Evolutionary conservation across 2,329 filamentous ascomycete species (phyloP).

Genomic region (Penicillium sp.): DNA sequence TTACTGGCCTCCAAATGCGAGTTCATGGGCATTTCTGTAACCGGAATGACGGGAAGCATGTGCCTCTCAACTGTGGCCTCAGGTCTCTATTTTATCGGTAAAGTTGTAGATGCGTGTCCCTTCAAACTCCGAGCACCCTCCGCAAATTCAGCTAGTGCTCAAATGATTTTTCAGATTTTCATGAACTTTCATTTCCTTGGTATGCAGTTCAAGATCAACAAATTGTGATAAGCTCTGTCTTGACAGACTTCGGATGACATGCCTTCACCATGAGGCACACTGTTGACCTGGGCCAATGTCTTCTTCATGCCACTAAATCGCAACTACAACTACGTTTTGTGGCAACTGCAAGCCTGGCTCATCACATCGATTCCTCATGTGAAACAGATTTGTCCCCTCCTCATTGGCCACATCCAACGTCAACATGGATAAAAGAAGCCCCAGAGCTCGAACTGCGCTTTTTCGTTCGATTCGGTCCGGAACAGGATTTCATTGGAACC

Average conservation of each 20-base stretch:
- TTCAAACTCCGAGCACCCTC: not conserved
- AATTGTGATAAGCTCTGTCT: not conserved
- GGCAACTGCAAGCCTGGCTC: slow-evolving; percentile 14
- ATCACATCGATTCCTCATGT: not conserved
- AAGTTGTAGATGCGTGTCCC: not conserved
- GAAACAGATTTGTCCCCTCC: not conserved
- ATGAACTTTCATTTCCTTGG: not conserved
- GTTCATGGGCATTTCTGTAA: no score
- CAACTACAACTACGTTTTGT: slow-evolving; percentile 21
- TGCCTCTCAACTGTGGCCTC: not conserved
- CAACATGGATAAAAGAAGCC: slow-evolving; percentile 30
- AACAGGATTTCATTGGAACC: not conserved
- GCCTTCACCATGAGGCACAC: slow-evolving; percentile 18
- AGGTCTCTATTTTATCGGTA: not conserved
- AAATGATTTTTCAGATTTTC: no score
- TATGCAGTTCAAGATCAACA: not conserved
- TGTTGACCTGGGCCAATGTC: slow-evolving; percentile 23
- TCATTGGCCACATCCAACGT: slow-evolving; percentile 5
- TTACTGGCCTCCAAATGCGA: no score
- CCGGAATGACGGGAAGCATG: not conserved
- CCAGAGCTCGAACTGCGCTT: slow-evolving; percentile 30
- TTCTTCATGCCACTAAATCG: slow-evolving; percentile 9
- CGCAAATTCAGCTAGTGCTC: not conserved
- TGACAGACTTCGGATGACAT: not conserved
- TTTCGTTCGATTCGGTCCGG: slow-evolving; percentile 13